Evolutionary conservation across 2,329 filamentous ascomycete genomes (phyloP), one percentile per base, ranked within the genome.

Genomic region (Plenodomus biglobosus): DNA sequence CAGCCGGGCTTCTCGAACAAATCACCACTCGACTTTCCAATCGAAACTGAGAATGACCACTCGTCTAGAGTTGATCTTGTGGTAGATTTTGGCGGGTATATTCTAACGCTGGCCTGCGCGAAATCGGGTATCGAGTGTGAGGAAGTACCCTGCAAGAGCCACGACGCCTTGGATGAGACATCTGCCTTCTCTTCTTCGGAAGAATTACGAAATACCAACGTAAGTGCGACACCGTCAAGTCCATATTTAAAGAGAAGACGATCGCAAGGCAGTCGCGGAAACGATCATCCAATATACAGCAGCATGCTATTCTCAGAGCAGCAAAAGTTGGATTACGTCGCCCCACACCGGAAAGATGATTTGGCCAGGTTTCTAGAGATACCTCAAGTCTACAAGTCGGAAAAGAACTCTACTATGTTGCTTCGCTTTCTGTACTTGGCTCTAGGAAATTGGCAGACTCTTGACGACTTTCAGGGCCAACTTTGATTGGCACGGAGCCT

Each of bases 371-470:
- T 8, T 32, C 13, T 32, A 11, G 27, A 32, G 6, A 6, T 21
- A 8, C 8, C 11, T 36, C 17, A 40, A 5, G 15, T 32, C 27
- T 8, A 3, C 27, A 32, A 32, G 27, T 11, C 15, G 11, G 27
- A 32, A 15, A 15, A 32, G 11, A 15, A 32, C 3, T 32, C 27
- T 11, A 8, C 27, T 6, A 15, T 11, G 8, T 15, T 10, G 17
- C 8, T 40, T 10, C 40, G 18, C 21, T 48, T 43, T 38, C 35
- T 48, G 24, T 48, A 48, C 20, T 17, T 48, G 27, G 35, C 40
- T 22, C 40, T 48, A 35, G 45, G 45, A n/a, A 48, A 40, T 34
- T 48, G 35, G 45, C 17, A 48, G 17, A 48, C 45, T 3, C 22
- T 48, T 17, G 35, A 13, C 17, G 45, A 48, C 27, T 48, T 48